Percentiles rank a stretch among this genome's conserved stretches.
Conservation (phyloP, 2,329 filamentous ascomycete species). For the Trematosphaeria pertusa region DNA sequence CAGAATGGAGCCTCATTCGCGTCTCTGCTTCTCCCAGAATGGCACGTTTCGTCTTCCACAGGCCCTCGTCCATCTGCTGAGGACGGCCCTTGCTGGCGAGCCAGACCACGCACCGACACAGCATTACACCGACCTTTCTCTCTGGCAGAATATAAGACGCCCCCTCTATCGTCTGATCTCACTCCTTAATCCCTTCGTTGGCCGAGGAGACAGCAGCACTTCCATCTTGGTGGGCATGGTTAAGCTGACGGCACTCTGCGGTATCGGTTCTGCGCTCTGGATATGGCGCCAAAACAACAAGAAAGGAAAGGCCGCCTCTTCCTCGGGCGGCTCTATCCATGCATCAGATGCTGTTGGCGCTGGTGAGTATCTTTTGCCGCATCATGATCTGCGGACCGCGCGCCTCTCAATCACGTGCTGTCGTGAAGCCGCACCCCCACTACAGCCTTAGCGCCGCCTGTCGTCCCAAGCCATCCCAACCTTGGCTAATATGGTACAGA, state of each 20-base stretch:
- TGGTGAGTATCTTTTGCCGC: conserved; percentile 32
- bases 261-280: conserved; percentile 45
- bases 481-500: conserved; percentile 32
- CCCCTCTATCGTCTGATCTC: conserved; percentile 25
- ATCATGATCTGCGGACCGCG: conserved; percentile 9
- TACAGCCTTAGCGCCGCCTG: too few relatives aligned
- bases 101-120: conserved; percentile 31
- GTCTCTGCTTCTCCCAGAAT: conserved; percentile 32
- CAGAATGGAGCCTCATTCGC: conserved; percentile 48
- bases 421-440: conserved; percentile 6
- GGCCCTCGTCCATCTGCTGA: conserved; percentile 44
- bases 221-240: conserved; percentile 47
- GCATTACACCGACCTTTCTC: conserved; percentile 32
- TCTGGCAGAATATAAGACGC: conserved; percentile 37
- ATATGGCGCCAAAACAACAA: conserved; percentile 33
- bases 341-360: conserved; percentile 24
- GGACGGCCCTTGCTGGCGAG: conserved; percentile 31
- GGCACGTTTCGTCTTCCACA: conserved; percentile 47
- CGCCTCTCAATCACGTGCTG: too few relatives aligned
- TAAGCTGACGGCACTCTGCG: conserved; percentile 45
- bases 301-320: conserved; percentile 22
- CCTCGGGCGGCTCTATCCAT: conserved; percentile 25
- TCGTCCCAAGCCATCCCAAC: too few relatives aligned
- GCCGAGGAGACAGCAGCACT: conserved; percentile 21
- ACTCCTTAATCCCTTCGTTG: conserved; percentile 32